A percentile compares a stretch with the other conserved stretches of the same genome.
Conservation (phyloP, 768 basidiomycete species). For the Clavulina sp. region DNA sequence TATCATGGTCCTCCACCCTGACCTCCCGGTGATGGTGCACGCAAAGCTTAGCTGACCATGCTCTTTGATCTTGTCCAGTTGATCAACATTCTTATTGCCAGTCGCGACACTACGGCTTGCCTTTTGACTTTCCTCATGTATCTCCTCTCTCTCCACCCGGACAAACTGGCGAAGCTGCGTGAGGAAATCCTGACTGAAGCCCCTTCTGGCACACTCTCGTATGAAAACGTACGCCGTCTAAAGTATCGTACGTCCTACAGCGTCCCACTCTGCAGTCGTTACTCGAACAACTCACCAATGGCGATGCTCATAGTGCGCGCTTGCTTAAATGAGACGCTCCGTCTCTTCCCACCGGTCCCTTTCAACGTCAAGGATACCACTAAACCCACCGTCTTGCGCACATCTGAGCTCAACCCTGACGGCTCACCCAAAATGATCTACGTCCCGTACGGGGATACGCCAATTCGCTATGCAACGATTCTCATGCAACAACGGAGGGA, state of each 20-base stretch:
- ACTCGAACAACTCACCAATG: background rate
- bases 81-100: constrained; percentile 17
- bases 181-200: constrained; percentile 12
- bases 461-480: constrained; percentile 1
- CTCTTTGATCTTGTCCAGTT: background rate
- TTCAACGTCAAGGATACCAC: constrained; percentile 1
- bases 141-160: constrained; percentile 15
- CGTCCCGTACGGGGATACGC: too few relatives aligned
- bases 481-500: constrained; percentile 16
- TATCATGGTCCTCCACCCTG: background rate
- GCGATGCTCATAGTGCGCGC: constrained; percentile 17
- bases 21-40: background rate
- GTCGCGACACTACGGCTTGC: constrained; percentile 19
- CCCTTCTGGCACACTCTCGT: constrained; percentile 3
- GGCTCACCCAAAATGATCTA: too few relatives aligned
- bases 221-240: constrained; percentile 14
- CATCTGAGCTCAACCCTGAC: too few relatives aligned
- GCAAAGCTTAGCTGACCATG: background rate
- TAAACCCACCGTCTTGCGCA: background rate
- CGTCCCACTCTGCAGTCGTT: too few relatives aligned
- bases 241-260: too few relatives aligned
- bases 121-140: constrained; percentile 18
- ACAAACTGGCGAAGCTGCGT: constrained; percentile 9
- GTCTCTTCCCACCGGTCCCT: constrained; percentile 20
- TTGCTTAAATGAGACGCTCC: constrained; percentile 19